phyloP scores from a whole-genome alignment of 495 filamentous ascomycete genomes.

The Penicillium bovifimosum region DNA sequence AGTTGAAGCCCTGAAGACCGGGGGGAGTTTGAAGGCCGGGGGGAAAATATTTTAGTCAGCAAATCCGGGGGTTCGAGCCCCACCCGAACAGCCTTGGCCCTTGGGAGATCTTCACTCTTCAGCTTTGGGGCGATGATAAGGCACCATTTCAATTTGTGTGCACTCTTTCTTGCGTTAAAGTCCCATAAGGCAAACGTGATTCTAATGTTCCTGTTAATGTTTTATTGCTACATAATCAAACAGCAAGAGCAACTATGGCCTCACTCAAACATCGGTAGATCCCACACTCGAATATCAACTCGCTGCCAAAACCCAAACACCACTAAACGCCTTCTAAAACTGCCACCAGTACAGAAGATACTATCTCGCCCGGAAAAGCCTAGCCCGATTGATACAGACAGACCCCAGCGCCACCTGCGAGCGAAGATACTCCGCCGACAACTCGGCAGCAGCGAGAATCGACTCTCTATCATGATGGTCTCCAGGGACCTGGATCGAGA shows the following conservation, averaged over 20 bases:
- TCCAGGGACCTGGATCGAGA: background rate
- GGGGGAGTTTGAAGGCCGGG: slow-evolving; percentile 11
- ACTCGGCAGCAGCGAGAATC: slow-evolving; percentile 1
- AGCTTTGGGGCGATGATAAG: too few relatives aligned
- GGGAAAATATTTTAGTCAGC: slow-evolving; percentile 14
- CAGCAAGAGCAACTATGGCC: too few relatives aligned
- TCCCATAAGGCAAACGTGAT: too few relatives aligned
- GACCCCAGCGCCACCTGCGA: background rate
- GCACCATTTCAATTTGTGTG: too few relatives aligned
- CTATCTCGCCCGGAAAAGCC: slow-evolving; percentile 1
- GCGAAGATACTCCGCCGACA: background rate
- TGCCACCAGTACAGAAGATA: background rate
- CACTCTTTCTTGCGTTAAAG: too few relatives aligned
- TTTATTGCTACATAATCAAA: too few relatives aligned
- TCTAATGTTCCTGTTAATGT: too few relatives aligned
- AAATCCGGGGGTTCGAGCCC: slow-evolving; percentile 1
- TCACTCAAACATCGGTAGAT: too few relatives aligned
- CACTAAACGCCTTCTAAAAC: background rate
- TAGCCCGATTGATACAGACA: background rate
- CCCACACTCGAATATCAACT: background rate
- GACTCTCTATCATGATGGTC: background rate
- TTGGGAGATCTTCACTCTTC: too few relatives aligned
- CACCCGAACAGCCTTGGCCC: too few relatives aligned
- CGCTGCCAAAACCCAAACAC: background rate
- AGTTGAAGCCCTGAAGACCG: background rate